Base-by-base conservation (phyloP, 2,329 filamentous ascomycete genomes). In the Rutstroemia sp. region DNA sequence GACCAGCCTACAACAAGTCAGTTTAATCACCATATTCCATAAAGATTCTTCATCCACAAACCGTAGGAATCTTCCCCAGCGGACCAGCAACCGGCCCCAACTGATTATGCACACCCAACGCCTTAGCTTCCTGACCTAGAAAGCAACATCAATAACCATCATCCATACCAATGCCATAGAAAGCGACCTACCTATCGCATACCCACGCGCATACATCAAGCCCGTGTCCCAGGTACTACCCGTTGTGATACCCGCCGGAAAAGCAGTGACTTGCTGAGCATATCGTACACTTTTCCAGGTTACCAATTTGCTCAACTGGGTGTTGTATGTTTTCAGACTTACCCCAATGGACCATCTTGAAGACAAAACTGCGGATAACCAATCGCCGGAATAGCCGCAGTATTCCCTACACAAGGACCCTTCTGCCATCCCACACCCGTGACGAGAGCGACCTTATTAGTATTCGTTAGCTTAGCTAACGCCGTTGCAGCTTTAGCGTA, bases 171-270 rank as follows among this genome's bases (percentile, higher is more conserved):
- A 1, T 19, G 12, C 38, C 7, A 27, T 8, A 6, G 19, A 44
- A 2, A 27, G 21, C 12, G 25, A 38, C 16, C 10, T 73, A 27
- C 87, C 88, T 78, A 92, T 84, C 54, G 85, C 65, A 59, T 78
- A 76, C 2, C 88, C 89, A 14, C 88, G 80, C 63, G 83, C 73
- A 54, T 84, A 82, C 72, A 94, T 90, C 50, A 94, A 74, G 2
- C 84, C 78, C 46, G 83, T 79, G 68, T 91, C 89, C 87, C 88
- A 95, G 0, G 88, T 94, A 1, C 87, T 81, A 0, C 87, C 89
- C 0, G 87, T 84, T 2, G 88, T 89, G 53, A 95, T 82, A 1
- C 87, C 89, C 0, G 89, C 88, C 0, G 89, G 87, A 67, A 92
- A 94, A 0, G 88, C 87, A 10, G 86, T 91, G 51, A 82, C 81